Conservation (phyloP, 768 basidiomycete genomes). For the Agaricus sinodeliciosus region DNA sequence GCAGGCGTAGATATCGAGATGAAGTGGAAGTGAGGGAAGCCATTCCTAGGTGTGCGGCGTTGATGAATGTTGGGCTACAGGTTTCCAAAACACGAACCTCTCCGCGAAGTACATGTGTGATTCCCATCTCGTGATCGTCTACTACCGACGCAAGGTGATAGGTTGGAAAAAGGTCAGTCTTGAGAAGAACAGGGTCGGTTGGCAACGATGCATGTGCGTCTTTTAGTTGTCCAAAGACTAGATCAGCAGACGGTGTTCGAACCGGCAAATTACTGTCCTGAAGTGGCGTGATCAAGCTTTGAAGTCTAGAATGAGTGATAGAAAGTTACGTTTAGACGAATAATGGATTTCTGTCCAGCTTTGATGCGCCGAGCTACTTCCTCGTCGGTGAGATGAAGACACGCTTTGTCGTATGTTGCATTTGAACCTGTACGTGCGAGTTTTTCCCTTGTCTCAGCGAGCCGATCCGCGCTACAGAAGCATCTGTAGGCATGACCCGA, state of each 20-base stretch:
- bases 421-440: conserved; percentile 70
- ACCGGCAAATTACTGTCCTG: conserved; percentile 56
- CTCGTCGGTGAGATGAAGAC: conserved; percentile 80
- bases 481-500: conserved; percentile 89
- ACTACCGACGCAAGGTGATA: conserved; percentile 96
- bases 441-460: conserved; percentile 60
- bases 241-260: conserved; percentile 47
- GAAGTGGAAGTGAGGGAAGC: conserved; percentile 88
- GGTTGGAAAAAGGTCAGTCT: conserved; percentile 90
- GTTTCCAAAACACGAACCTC: conserved; percentile 46
- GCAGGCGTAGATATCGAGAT: conserved; percentile 82
- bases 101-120: conserved; percentile 92
- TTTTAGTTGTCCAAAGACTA: conserved; percentile 69
- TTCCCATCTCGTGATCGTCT: conserved; percentile 94
- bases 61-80: background rate
- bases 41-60: conserved; percentile 65
- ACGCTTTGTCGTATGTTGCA: conserved; percentile 82
- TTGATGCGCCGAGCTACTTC: conserved; percentile 70
- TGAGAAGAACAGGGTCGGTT: conserved; percentile 89
- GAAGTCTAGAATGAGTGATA: background rate
- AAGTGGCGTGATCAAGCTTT: background rate
- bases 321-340: conserved; percentile 78
- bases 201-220: conserved; percentile 74
- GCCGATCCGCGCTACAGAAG: conserved; percentile 77
- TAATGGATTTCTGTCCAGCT: conserved; percentile 71